Base-by-base conservation (phyloP, 352 stramenopile species). In the Globisporangium cederbergense region DNA sequence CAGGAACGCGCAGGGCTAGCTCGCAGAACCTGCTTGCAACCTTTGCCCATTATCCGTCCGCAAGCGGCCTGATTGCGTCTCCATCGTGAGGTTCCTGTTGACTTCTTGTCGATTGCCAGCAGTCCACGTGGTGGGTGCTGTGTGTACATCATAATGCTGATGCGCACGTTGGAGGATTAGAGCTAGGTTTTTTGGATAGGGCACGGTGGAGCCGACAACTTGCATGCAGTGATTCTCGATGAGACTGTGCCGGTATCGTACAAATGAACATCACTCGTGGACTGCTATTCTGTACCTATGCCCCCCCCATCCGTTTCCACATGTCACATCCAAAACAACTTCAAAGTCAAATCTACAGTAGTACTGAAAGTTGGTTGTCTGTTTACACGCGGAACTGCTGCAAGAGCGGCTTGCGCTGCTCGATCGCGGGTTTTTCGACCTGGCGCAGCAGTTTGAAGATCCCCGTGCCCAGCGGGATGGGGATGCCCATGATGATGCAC, bases 401-500 rank as follows among this genome's bases (percentile, higher is more conserved):
- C 34, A 91, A 63, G 59, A 91, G 62, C 38, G 83, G 83, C 70
- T 74, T 78, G 25, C 86, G 76, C 58, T 90, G 82, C 68, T 80
- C 72, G 13, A 95, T 72, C 20, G 71, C 65, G 7, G 86, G 86
- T 69, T 91, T 91, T 16, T 93, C 84, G 0, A 93, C 86, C 64
- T 93, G 79, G 47, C 84, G 84, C 50, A 98, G 70, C 30, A 99
- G 75, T 70, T 99, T 98, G 79, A 99, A 99, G 40, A 99, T 87
- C 42, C 98, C 98, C 32, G 97, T 99, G 43, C 98, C 98, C 54
- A 99, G 65, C 8, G 95, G 96, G 66, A 99, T 98, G 43, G 97
- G 97, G 53, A 98, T 98, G n/a, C 98, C 98, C 97, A 99, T 99
- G 76, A 99, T 99, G 73, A 99, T 99, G 67, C 97, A 99, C 79